Evolutionary conservation across 805 yeast species (phyloP).

Genomic region (Yarrowia hollandica): DNA sequence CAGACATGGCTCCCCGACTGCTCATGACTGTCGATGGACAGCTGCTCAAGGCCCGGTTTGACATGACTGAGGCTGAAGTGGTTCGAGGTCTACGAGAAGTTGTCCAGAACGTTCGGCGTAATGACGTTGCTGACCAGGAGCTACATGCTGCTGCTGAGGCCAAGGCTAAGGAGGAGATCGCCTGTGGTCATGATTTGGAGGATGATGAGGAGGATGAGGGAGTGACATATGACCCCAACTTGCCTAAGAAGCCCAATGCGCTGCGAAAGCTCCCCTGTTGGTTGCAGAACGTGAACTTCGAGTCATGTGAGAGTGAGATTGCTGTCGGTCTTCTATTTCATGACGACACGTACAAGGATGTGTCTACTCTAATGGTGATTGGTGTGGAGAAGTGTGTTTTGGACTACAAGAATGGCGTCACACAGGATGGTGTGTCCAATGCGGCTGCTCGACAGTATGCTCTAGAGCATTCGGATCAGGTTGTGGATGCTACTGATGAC

Average conservation of each 20-base stretch:
- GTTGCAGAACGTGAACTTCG: conserved; percentile 38
- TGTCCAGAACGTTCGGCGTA: conserved; percentile 23
- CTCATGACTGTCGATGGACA: conserved; percentile 36
- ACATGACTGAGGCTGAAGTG: conserved; percentile 40
- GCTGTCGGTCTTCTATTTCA: conserved; percentile 32
- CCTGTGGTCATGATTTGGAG: conserved; percentile 1
- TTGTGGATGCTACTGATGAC: conserved; percentile 31
- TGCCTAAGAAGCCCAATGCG: conserved; percentile 7
- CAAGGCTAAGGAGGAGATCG: conserved; percentile 16
- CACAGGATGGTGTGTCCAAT: not conserved
- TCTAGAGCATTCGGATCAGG: conserved; percentile 15
- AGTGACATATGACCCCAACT: not conserved
- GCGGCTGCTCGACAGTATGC: conserved; percentile 17
- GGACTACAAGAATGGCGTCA: conserved; percentile 19
- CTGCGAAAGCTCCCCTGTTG: conserved; percentile 37
- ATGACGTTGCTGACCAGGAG: not conserved
- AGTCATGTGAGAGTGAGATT: conserved; percentile 37
- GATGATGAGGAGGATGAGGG: not conserved
- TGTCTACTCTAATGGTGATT: conserved; percentile 16
- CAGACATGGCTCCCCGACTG: conserved; percentile 39
- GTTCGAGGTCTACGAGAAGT: conserved; percentile 39
- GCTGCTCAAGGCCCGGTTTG: conserved; percentile 37
- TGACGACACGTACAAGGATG: conserved; percentile 4
- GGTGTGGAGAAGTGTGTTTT: not conserved
- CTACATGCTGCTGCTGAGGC: not conserved